Evolutionary conservation across 2,329 filamentous ascomycete species (phyloP), one percentile per base, ranked within the genome.

Genomic region (Bipolaris gigantea): DNA sequence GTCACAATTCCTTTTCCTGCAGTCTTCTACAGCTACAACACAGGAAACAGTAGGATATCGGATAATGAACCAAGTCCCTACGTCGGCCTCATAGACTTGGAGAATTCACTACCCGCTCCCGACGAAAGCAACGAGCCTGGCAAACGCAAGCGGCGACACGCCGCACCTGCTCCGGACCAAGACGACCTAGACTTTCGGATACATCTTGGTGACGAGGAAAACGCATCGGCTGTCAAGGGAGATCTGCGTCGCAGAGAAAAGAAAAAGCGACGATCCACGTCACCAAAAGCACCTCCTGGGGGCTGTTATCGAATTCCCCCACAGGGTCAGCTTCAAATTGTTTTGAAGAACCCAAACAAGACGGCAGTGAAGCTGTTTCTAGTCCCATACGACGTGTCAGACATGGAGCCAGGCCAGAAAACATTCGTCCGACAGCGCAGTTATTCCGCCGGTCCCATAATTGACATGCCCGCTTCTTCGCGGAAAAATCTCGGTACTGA

Each of bases 311-410:
- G 94, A 39, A 96, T 99, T 48, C 94, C 94, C 0, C 88, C 94
- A 68, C 89, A 92, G 73, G 94, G 94, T 0, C 94, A 97, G 74
- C 80, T 99, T 13, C 94, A 99, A 67, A 96, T 99, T 60, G 88
- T 99, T 57, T 90, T 99, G 72, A 97, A 97, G 73, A 99, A 97
- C 66, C 93, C 92, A 15, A 96, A 97, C 77, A 97, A 97, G 72
- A 97, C 94, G 3, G 94, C 94, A 1, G 93, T 97, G 50, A 97
- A 99, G 73, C 80, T 99, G 0, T 97, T 97, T 64, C 81, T 97
- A 21, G 85, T 99, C 2, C 94, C 93, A 0, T 99, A 97, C 65
- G 92, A 97, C 70, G 80, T 99, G 1, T 83, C 85, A 1, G 93
- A 91, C 47, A 99, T 99, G 93, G 89, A 94, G 57, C 84, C 91